These are phyloP conservation scores for Coemansia sp. DNA, from an alignment of 192 early-diverging fungal genomes.

Conservation along the genomic window DNA sequence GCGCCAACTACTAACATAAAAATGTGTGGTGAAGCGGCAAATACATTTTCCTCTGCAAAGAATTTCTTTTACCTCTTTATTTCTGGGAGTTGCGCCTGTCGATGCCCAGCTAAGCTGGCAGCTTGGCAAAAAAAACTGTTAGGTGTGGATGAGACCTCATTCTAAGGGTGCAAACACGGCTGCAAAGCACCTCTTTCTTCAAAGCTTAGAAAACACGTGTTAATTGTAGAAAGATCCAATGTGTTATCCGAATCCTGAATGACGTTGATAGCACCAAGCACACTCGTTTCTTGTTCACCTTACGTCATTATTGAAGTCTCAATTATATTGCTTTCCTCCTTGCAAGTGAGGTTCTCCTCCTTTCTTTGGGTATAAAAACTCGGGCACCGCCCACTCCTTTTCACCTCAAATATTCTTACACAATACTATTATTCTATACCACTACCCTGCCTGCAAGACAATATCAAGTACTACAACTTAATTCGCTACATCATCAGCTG, in stretches of 20 bases:
- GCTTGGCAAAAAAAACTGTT: background rate
- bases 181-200: background rate
- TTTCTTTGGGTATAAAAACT: background rate
- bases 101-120: background rate
- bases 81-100: background rate
- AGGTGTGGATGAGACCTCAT: background rate
- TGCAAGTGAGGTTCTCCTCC: background rate
- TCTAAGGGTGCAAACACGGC: background rate
- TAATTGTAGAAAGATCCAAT: background rate
- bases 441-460: no score
- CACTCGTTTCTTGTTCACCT: background rate
- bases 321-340: background rate
- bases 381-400: background rate
- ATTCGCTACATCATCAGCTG: no score
- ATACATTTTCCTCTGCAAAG: background rate
- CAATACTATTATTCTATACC: no score
- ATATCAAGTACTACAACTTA: no score
- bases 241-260: background rate
- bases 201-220: background rate
- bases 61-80: background rate
- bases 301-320: background rate
- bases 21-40: background rate
- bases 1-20: slow-evolving; percentile 60
- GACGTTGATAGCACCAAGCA: background rate
- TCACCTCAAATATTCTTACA: no score